Evolutionary conservation across 1,139 yeast genomes (phyloP).

Genomic region (Blastobotrys raffinosifermentans): DNA sequence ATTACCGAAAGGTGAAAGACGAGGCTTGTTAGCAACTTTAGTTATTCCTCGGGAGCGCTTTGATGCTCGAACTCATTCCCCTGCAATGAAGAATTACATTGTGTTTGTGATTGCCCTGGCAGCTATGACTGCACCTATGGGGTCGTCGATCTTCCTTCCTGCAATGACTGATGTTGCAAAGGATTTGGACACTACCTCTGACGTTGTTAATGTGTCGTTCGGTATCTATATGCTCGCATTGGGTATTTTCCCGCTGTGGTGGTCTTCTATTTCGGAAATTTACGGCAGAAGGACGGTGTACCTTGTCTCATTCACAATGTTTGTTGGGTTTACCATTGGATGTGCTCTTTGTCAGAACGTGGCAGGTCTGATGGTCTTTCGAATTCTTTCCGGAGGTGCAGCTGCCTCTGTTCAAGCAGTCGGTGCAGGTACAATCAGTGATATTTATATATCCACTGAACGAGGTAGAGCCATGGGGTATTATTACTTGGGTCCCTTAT

Average conservation of each 20-base stretch:
- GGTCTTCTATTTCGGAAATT: constrained; percentile 73
- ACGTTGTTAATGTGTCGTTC: constrained; percentile 68
- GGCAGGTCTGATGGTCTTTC: constrained; percentile 55
- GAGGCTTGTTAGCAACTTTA: constrained; percentile 30
- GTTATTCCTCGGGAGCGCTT: constrained; percentile 63
- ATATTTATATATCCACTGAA: constrained; percentile 58
- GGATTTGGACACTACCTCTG: constrained; percentile 50
- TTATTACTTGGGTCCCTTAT: constrained; percentile 73
- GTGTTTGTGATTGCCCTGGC: constrained; percentile 66
- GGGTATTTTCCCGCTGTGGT: constrained; percentile 84
- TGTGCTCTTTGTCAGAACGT: constrained; percentile 62
- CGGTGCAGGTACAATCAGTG: constrained; percentile 86
- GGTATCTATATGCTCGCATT: constrained; percentile 70
- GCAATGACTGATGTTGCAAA: constrained; percentile 58
- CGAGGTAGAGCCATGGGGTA: constrained; percentile 79
- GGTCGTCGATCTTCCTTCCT: constrained; percentile 79
- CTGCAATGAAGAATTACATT: constrained; percentile 43
- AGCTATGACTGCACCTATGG: constrained; percentile 84
- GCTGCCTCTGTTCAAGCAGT: constrained; percentile 85
- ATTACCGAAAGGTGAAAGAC: constrained; percentile 20
- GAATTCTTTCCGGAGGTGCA: constrained; percentile 72
- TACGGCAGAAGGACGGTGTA: constrained; percentile 70
- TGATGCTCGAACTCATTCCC: constrained; percentile 64
- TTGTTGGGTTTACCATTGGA: constrained; percentile 64
- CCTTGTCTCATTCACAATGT: constrained; percentile 56